Evolutionary conservation across 805 yeast genomes (phyloP).

Genomic region (Lachancea quebecensis): DNA sequence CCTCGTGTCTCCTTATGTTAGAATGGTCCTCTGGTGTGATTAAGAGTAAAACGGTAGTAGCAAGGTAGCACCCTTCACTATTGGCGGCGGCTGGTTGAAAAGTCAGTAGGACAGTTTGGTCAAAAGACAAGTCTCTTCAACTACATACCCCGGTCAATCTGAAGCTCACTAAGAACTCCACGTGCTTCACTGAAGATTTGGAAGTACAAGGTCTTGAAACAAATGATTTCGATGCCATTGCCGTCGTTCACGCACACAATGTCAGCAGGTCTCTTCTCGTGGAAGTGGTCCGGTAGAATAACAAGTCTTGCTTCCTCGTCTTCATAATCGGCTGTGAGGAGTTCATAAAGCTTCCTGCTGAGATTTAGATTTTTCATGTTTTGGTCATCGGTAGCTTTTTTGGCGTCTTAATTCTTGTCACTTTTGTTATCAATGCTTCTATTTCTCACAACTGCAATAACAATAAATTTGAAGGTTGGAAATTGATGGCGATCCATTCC

Average conservation of each 20-base stretch:
- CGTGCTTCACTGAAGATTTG: constrained; percentile 31
- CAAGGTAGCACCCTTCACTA: constrained; percentile 14
- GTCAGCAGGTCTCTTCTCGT: not conserved
- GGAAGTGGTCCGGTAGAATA: constrained; percentile 16
- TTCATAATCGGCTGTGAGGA: not conserved
- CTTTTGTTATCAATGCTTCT: too few species aligned
- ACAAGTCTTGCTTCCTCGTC: constrained; percentile 8
- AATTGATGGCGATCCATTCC: too few species aligned
- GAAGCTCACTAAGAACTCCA: constrained; percentile 10
- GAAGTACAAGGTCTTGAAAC: constrained; percentile 29
- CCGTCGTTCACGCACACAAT: constrained; percentile 6
- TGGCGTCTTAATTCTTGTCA: too few species aligned
- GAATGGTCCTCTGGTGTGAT: constrained; percentile 35
- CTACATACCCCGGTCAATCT: constrained; percentile 5
- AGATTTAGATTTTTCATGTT: constrained; percentile 3
- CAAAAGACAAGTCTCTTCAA: not conserved
- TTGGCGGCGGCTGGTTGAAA: not conserved
- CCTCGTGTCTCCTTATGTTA: constrained; percentile 27
- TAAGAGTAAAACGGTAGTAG: constrained; percentile 31
- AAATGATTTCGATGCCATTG: constrained; percentile 27
- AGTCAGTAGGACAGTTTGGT: not conserved
- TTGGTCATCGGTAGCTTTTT: not conserved
- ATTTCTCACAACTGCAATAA: too few species aligned
- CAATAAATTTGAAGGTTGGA: too few species aligned
- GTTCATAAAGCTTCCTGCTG: constrained; percentile 15